phyloP scores from a whole-genome alignment of 106 monocot species.

The Acanthochlamys bracteata region DNA sequence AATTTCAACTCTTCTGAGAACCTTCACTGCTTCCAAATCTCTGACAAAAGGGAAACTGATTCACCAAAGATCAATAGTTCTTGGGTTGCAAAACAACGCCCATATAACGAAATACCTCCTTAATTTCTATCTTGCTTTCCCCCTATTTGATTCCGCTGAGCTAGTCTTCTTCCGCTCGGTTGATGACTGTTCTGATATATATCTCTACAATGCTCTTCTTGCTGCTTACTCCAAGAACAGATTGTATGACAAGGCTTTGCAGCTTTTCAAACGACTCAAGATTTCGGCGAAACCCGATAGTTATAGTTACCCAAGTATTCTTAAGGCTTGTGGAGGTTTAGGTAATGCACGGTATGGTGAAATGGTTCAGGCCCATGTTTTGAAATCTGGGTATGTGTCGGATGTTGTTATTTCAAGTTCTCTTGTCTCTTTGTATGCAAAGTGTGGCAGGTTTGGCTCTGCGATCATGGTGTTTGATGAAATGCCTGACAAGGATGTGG shows the following conservation, averaged over 20 bases:
- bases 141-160: constrained; percentile 22
- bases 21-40: too few relatives aligned
- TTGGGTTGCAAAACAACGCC: too few relatives aligned
- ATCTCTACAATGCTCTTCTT: constrained; percentile 47
- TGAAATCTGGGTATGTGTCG: constrained; percentile 38
- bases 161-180: constrained; percentile 20
- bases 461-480: constrained; percentile 49
- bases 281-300: constrained; percentile 22
- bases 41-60: too few relatives aligned
- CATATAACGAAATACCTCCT: too few relatives aligned
- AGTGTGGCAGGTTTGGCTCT: constrained; percentile 19
- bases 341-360: constrained; percentile 11
- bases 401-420: constrained; percentile 52
- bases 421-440: constrained; percentile 53
- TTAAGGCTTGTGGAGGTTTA: constrained; percentile 38
- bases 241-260: constrained; percentile 23
- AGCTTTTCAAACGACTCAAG: constrained; percentile 24
- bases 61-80: too few relatives aligned
- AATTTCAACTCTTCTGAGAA: too few relatives aligned
- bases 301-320: constrained; percentile 55
- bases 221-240: constrained; percentile 43
- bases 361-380: constrained; percentile 30
- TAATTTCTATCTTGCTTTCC: constrained; percentile 16
- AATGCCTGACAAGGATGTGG: constrained; percentile 46
- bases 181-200: constrained; percentile 15